Percentiles rank a stretch among this genome's conserved stretches.
Evolutionary conservation across 345 rosid genomes (phyloP).

Genomic region (Euphorbia tirucalli): DNA sequence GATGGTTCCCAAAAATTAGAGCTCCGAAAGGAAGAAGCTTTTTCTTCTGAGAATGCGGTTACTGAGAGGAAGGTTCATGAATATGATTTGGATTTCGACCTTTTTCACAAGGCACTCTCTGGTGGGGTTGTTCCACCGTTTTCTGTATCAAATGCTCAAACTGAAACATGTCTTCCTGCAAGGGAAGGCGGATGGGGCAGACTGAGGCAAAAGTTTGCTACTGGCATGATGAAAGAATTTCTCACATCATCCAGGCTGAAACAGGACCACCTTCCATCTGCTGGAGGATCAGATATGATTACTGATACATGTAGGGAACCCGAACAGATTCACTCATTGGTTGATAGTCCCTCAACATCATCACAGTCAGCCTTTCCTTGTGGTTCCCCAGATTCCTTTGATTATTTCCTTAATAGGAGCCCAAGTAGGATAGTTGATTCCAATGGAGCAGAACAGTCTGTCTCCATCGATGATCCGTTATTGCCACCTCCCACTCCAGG

Average conservation of each 20-base stretch:
- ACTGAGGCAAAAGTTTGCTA: slow-evolving; percentile 59
- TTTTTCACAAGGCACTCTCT: slow-evolving; percentile 57
- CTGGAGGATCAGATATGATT: slow-evolving; percentile 26
- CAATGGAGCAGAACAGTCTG: slow-evolving; percentile 25
- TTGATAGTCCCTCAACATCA: slow-evolving; percentile 25
- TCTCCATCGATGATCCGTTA: slow-evolving; percentile 22
- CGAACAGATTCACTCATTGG: slow-evolving; percentile 19
- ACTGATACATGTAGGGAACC: slow-evolving; percentile 26
- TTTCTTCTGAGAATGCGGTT: slow-evolving; percentile 15
- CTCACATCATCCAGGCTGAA: slow-evolving; percentile 42
- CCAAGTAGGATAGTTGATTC: slow-evolving; percentile 29
- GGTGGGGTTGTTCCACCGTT: slow-evolving; percentile 70
- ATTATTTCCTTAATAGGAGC: slow-evolving; percentile 29
- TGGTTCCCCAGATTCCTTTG: slow-evolving; percentile 49
- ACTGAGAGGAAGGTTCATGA: slow-evolving; percentile 47
- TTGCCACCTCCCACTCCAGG: slow-evolving; percentile 35
- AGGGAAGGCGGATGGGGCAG: slow-evolving; percentile 65
- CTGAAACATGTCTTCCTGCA: slow-evolving; percentile 64
- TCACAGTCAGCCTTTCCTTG: slow-evolving; percentile 38
- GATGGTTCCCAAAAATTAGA: slow-evolving; percentile 30
- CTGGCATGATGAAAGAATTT: slow-evolving; percentile 51
- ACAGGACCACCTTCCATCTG: slow-evolving; percentile 12
- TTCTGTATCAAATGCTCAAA: slow-evolving; percentile 40
- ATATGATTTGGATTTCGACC: slow-evolving; percentile 60
- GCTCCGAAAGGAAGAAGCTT: slow-evolving; percentile 23